Evolutionary conservation across 306 rosid genomes (phyloP), one percentile per base, ranked within the genome.

Genomic region (Trifolium repens): DNA sequence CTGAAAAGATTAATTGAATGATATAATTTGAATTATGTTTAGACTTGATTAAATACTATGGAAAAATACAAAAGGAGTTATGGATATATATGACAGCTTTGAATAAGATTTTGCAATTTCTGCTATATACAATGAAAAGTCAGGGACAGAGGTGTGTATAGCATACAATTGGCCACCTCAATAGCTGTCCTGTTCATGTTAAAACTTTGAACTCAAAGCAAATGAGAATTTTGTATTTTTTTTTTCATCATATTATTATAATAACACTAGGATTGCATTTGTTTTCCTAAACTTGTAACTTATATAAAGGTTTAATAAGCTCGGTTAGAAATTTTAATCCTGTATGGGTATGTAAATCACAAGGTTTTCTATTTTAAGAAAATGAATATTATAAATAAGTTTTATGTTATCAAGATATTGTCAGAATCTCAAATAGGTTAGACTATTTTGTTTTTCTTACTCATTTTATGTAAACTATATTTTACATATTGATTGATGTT

Each of bases 351-450:
- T 35, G 16, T 59, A 49, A 15, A 34, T 43, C 24, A 59, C 55
- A 17, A 1, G 64, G 34, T 66, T 54, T 17, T 79, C 7, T 14
- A 27, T 12, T 34, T 49, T 37, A 55, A 68, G 59, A 12, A 57
- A 67, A 12, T 16, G 14, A 54, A 27, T n/a, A 40, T 62, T 24
- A 39, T 5, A 13, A 24, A 40, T 6, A 30, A 64, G 62, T 27
- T 61, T 39, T 24, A 27, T 64, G 50, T 30, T 5, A 14, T 68
- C 54, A 70, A 40, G 44, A 58, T 52, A 19, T 58, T 42, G 39
- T 70, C 37, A 14, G 47, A 77, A 52, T 70, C 52, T 70, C 53
- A 49, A 47, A 58, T 70, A 47, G 77, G 49, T 43, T 43, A 13
- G 49, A 43, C 5, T 43, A 43, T 43, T 43, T 43, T 43, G 5